Percentiles rank a stretch among this genome's conserved stretches.
These are phyloP conservation scores for Phallus indusiatus DNA, from an alignment of 768 basidiomycete species.

Conservation along the genomic window DNA sequence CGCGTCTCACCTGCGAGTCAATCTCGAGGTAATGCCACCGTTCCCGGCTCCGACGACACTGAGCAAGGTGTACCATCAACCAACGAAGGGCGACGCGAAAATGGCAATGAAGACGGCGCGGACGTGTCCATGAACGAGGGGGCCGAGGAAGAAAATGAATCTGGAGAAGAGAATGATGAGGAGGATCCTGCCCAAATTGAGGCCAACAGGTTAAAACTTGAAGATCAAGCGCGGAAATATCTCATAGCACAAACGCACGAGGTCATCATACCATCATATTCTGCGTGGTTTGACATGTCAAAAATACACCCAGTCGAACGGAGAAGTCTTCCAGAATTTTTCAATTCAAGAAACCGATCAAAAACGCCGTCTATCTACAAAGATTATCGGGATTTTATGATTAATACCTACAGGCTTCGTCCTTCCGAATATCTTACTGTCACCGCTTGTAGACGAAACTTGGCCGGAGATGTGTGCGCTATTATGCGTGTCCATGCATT, in stretches of 20 bases:
- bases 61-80: neutral
- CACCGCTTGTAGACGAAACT: conserved; percentile 90
- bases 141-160: conserved; percentile 67
- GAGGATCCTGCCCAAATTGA: conserved; percentile 80
- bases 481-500: conserved; percentile 99
- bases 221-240: conserved; percentile 86
- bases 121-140: conserved; percentile 67
- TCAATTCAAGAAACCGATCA: conserved; percentile 87
- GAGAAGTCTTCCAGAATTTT: conserved; percentile 93
- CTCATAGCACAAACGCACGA: conserved; percentile 96
- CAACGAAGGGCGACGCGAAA: neutral
- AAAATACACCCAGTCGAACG: conserved; percentile 89
- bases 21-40: neutral
- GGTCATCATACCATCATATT: conserved; percentile 93
- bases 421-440: conserved; percentile 95
- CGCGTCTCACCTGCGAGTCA: conserved; percentile 1
- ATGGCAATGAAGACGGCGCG: conserved; percentile 50
- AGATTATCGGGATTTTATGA: conserved; percentile 99
- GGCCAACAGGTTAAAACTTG: conserved; percentile 67
- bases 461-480: conserved; percentile 96
- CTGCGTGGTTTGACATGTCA: conserved; percentile 96
- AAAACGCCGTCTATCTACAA: conserved; percentile 98
- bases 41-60: conserved; percentile 3
- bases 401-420: conserved; percentile 92
- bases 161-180: conserved; percentile 73